phyloP scores from a whole-genome alignment of 495 filamentous ascomycete genomes.

The Cetradonia linearis region DNA sequence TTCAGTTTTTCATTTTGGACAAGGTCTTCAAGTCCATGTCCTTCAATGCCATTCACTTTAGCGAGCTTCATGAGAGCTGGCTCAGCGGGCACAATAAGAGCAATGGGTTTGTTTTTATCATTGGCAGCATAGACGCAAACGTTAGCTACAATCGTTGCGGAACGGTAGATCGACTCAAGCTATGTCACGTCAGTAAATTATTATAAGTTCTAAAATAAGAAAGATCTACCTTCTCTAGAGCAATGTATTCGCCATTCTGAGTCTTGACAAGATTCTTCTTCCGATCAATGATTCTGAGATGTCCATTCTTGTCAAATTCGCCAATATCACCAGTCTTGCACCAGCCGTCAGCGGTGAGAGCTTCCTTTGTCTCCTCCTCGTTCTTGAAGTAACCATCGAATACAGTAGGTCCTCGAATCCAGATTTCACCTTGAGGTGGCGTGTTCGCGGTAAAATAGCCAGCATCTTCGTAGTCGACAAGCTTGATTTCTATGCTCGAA shows the following conservation, averaged over 20 bases:
- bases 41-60: conserved; percentile 56
- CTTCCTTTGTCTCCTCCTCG: conserved; percentile 38
- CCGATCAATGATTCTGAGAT: conserved; percentile 45
- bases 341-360: conserved; percentile 43
- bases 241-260: conserved; percentile 92
- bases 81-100: conserved; percentile 89
- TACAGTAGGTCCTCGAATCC: conserved; percentile 54
- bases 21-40: conserved; percentile 61
- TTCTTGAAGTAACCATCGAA: conserved; percentile 42
- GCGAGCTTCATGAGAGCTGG: conserved; percentile 77
- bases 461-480: conserved; percentile 90
- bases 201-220: not conserved
- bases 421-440: conserved; percentile 63
- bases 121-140: conserved; percentile 87
- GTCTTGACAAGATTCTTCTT: conserved; percentile 58
- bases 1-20: conserved; percentile 79
- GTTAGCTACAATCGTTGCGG: conserved; percentile 74
- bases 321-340: conserved; percentile 51
- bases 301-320: conserved; percentile 37
- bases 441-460: conserved; percentile 80
- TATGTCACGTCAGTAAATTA: conserved; percentile 14
- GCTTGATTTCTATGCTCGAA: conserved; percentile 77
- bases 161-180: conserved; percentile 90
- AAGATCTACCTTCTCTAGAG: conserved; percentile 66
- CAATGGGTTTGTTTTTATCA: conserved; percentile 74